Base-by-base conservation (phyloP, 73 alveolate genomes). In the Uronychia binucleata region DNA sequence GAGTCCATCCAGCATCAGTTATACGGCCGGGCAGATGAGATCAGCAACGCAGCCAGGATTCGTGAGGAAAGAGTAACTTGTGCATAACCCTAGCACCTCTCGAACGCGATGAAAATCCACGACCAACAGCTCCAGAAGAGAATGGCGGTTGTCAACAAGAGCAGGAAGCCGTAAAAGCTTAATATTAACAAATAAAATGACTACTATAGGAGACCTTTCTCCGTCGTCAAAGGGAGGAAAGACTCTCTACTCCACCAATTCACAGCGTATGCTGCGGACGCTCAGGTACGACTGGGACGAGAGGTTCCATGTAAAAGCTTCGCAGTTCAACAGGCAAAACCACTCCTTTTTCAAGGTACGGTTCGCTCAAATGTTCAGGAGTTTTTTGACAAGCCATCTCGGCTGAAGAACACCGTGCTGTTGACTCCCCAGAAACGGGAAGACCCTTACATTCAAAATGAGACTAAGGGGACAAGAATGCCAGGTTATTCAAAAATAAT, bases 281-380 rank as follows among this genome's bases (percentile, higher is more conserved):
- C 5, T 46, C 67, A 46, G 19, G 67, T 46, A 11, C 67, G 67
- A 30, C 28, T 86, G 92, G 92, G 82, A 86, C 78, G 28, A 27
- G 26, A 46, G 92, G 26, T 85, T 78, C 33, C 92, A 86, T 60
- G 79, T 79, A 32, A 78, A 32, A 5, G 88, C 92, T 1, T 86
- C 92, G 30, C 60, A 35, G 26, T 86, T 86, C 76, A 86, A 86
- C 34, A 28, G n/a, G 1, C 28, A 86, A 25, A 86, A 86, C 78
- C 92, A 86, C 60, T 46, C 87, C 31, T 86, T 58, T 74, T 86
- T 34, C 74, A 86, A 83, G 75, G 90, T 83, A 83, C 58, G 81
- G 27, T 31, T 14, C 57, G 60, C 60, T 26, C 60, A 46, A 33
- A 27, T 27, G 33, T 26, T 31, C 25, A 80, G 88, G 28, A 86